Base-by-base conservation (phyloP, 108 stramenopile species). In the Cyclostephanos tholiformis region DNA sequence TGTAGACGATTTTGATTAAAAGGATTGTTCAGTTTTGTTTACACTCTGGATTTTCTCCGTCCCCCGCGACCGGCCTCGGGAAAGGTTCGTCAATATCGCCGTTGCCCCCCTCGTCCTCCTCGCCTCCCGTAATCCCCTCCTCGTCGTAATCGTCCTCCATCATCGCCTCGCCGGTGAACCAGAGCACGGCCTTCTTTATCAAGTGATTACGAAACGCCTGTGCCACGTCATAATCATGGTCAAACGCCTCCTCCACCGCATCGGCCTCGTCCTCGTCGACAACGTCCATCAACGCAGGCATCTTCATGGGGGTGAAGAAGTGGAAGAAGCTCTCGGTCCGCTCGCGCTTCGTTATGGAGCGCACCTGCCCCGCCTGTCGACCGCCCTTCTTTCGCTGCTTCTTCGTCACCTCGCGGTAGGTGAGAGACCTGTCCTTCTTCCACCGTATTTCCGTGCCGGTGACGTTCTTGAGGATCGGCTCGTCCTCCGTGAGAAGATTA, bases 141-240 rank as follows among this genome's bases (percentile, higher is more conserved):
- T 64, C 56, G 41, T 70, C 69, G 44, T 59, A 57, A 39, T 39
- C 59, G 13, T 75, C 84, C 35, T 85, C 86, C 48, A 78, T 82
- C 60, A 80, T 43, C 16, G 88, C 92, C 69, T 95, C 88, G 10
- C 97, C 97, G 20, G 95, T 93, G 79, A 93, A 98, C 96, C 96
- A 98, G 29, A 88, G 50, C 0, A 96, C 89, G 41, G 95, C 97
- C 65, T 95, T 93, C 22, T 93, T 95, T 72, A 96, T 78, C 58
- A 98, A 71, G 50, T 96, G 88, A 26, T 83, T 84, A 43, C 97
- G 80, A 66, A 98, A 87, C 9, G 93, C 92, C 68, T 89, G 91
- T 1, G 96, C 97, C 7, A 96, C 76, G 50, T 98, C 97, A 71
- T 96, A 97, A 83, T 98, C 97, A 63, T 76, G 68, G 74, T 94